A percentile compares a stretch with the other conserved stretches of the same genome.
Evolutionary conservation across 257 asterid genomes (phyloP).

Genomic region (Salvia rosmarinus): DNA sequence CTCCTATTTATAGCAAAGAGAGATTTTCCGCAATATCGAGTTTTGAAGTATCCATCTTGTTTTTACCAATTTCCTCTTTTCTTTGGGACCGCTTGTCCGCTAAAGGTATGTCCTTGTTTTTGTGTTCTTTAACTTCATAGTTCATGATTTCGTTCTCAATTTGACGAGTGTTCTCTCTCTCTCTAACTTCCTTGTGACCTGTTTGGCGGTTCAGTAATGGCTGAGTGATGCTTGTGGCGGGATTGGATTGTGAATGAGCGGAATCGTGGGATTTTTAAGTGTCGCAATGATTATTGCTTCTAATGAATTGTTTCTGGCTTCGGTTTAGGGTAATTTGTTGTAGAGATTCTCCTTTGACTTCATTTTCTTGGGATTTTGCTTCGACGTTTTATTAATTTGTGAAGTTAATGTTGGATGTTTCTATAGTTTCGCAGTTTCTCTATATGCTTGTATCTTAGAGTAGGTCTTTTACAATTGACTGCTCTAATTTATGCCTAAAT

Average conservation of each 20-base stretch:
- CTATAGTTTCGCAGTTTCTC: conserved; percentile 2
- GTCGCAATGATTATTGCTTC: conserved; percentile 27
- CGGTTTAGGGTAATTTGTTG: conserved; percentile 38
- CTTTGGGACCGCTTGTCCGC: conserved; percentile 20
- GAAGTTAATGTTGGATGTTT: conserved; percentile 26
- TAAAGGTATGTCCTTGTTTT: conserved; percentile 28
- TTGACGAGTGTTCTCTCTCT: neutral
- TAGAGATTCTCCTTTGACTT: conserved; percentile 37
- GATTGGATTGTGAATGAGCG: conserved; percentile 10
- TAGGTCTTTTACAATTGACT: conserved; percentile 16
- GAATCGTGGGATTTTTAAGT: conserved; percentile 16
- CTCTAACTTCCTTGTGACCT: conserved; percentile 1
- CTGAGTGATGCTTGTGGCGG: conserved; percentile 5
- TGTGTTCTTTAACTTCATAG: neutral
- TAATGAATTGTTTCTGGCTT: conserved; percentile 36
- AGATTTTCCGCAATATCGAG: conserved; percentile 7
- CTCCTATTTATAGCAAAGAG: conserved; percentile 14
- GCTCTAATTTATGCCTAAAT: conserved; percentile 8
- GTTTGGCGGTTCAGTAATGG: conserved; percentile 22
- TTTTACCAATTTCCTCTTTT: conserved; percentile 2
- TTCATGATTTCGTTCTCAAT: neutral
- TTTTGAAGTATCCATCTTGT: neutral
- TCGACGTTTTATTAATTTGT: conserved; percentile 10
- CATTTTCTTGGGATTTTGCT: conserved; percentile 28
- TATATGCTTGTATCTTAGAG: conserved; percentile 18